These are phyloP conservation scores for Lignosus rhinocerotis DNA, from an alignment of 1,284 basidiomycete genomes.

Conservation along the genomic window DNA sequence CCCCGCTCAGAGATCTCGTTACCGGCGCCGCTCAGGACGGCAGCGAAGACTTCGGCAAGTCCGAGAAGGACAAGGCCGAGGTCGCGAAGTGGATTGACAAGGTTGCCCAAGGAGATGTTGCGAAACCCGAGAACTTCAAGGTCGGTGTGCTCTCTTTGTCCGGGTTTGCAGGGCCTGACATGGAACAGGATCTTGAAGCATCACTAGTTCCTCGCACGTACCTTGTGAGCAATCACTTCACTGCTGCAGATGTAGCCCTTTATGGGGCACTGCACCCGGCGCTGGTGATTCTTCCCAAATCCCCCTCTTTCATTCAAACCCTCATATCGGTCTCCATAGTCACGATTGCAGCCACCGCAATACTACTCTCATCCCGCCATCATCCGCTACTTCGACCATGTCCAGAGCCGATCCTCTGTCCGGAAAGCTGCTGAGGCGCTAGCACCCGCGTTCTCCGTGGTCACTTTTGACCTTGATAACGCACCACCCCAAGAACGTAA, in stretches of 20 bases:
- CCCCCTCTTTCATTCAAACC: not conserved
- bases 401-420: conserved; percentile 73
- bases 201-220: conserved; percentile 79
- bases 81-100: conserved; percentile 72
- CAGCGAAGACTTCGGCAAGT: conserved; percentile 47
- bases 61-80: conserved; percentile 63
- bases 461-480: conserved; percentile 74
- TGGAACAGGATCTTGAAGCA: conserved; percentile 67
- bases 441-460: conserved; percentile 56
- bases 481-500: conserved; percentile 77
- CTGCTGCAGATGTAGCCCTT: conserved; percentile 84
- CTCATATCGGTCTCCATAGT: conserved; percentile 39
- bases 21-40: conserved; percentile 45
- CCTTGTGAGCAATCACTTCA: conserved; percentile 77
- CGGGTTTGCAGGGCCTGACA: conserved; percentile 7
- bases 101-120: conserved; percentile 52
- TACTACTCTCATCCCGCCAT: conserved; percentile 79
- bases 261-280: conserved; percentile 82
- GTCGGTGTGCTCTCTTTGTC: conserved; percentile 33
- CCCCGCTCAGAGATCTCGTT: conserved; percentile 62
- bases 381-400: conserved; percentile 91
- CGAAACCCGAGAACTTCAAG: conserved; percentile 49
- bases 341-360: conserved; percentile 62
- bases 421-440: conserved; percentile 53
- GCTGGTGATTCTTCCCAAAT: conserved; percentile 53